Evolutionary conservation across 495 filamentous ascomycete genomes (phyloP).

Genomic region (Aspergillus taichungensis): DNA sequence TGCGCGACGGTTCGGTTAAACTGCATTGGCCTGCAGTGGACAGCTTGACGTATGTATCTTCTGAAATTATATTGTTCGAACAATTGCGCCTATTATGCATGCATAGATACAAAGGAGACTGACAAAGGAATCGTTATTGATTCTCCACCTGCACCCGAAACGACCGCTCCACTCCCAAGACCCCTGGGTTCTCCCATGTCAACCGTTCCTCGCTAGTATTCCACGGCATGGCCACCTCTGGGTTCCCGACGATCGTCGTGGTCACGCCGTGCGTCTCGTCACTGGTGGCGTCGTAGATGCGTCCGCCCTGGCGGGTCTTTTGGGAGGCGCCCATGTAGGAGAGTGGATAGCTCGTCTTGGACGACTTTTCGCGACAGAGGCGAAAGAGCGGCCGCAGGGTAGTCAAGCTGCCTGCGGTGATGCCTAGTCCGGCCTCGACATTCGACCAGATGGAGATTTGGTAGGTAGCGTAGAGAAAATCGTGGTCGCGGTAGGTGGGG

Average conservation of each 20-base stretch:
- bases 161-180: conserved; percentile 21
- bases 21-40: too few species aligned
- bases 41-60: too few species aligned
- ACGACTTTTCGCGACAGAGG: conserved; percentile 13
- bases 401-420: conserved; percentile 32
- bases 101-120: too few species aligned
- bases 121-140: too few species aligned
- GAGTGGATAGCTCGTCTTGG: not conserved
- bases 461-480: conserved; percentile 27
- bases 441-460: conserved; percentile 35
- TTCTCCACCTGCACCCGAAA: conserved; percentile 7
- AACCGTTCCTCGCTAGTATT: conserved; percentile 21
- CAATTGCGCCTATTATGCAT: too few species aligned
- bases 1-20: too few species aligned
- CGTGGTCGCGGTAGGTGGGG: conserved; percentile 13
- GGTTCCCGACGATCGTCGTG: conserved; percentile 19
- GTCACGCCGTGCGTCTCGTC: conserved; percentile 19
- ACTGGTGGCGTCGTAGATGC: not conserved
- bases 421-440: conserved; percentile 30
- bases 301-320: not conserved
- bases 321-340: not conserved
- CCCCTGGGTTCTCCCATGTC: conserved; percentile 2
- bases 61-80: too few species aligned
- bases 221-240: not conserved
- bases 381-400: conserved; percentile 31